Evolutionary conservation across 2,329 filamentous ascomycete genomes (phyloP), one percentile per base, ranked within the genome.

Genomic region (Colletotrichum limetticola): DNA sequence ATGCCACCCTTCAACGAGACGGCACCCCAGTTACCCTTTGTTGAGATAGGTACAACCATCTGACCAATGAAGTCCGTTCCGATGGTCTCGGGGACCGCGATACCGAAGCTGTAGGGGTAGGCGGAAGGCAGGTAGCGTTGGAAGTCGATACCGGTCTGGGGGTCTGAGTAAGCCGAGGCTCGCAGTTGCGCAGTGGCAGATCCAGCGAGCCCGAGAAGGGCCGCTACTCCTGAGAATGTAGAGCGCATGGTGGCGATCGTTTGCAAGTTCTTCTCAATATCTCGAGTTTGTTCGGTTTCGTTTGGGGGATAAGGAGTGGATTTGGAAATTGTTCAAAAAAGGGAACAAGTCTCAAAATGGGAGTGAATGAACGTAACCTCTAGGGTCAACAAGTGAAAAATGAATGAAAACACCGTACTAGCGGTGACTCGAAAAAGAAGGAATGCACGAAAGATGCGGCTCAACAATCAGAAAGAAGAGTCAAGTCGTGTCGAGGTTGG

Each of bases 21-120:
- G 71, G 85, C 87, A 61, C 83, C 85, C 83, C 86, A 90, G 73
- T 87, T 86, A 3, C 82, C 82, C 68, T 85, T 66, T 12, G 26
- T 57, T 8, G 70, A 72, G 46, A 72, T 72, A 46, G 70, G 84
- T 1, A 79, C 79, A 2, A 88, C 84, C 57, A 91, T 82, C 76
- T 90, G 86, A 8, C 85, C 86, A 72, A 91, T 88, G 75, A 90
- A 85, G 78, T 91, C 89, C 12, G 83, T 84, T 1, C 79, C 83
- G 16, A 85, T 79, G 12, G 80, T 85, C 72, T 87, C 82, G 1
- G 88, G 88, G 2, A 89, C 78, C 1, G 86, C 87, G 52, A 90
- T 82, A 76, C 87, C 87, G 67, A 89, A 86, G 30, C 78, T 82
- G 77, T 82, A 89, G 28, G 83, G 84, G 52, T 74, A 75, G 59